These are phyloP conservation scores for Marasmius oreades DNA, from an alignment of 1,284 basidiomycete species.

Conservation along the genomic window DNA sequence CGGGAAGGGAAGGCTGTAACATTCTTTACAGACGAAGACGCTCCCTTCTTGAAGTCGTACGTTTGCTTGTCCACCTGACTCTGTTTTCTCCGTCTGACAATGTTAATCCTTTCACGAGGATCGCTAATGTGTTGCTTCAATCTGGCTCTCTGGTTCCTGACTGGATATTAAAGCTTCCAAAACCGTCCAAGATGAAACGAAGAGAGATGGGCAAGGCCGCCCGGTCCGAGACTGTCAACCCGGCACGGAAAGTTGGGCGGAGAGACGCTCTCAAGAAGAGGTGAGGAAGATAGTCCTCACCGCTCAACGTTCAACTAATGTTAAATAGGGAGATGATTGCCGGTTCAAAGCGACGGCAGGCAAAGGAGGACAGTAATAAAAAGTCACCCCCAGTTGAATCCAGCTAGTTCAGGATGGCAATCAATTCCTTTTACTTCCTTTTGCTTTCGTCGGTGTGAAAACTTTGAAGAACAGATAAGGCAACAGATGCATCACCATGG, in stretches of 20 bases:
- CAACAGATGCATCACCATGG: too few species aligned
- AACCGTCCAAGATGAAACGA: conserved; percentile 86
- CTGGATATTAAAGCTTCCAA: conserved; percentile 86
- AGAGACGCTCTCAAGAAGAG: conserved; percentile 73
- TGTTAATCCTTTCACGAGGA: conserved; percentile 50
- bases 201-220: conserved; percentile 82
- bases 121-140: conserved; percentile 92
- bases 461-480: too few species aligned
- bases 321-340: conserved; percentile 65
- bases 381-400: not conserved
- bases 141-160: conserved; percentile 88
- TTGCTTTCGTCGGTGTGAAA: too few species aligned
- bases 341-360: conserved; percentile 62
- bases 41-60: conserved; percentile 86
- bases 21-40: conserved; percentile 94
- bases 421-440: too few species aligned
- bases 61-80: conserved; percentile 18
- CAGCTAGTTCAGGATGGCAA: not conserved
- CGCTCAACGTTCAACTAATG: conserved; percentile 1
- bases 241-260: conserved; percentile 69
- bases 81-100: conserved; percentile 17
- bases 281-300: conserved; percentile 30
- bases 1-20: conserved; percentile 90
- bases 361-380: conserved; percentile 23
- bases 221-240: conserved; percentile 73